Conservation (phyloP, 2,329 filamentous ascomycete species). For the Dactylellina haptotyla region DNA sequence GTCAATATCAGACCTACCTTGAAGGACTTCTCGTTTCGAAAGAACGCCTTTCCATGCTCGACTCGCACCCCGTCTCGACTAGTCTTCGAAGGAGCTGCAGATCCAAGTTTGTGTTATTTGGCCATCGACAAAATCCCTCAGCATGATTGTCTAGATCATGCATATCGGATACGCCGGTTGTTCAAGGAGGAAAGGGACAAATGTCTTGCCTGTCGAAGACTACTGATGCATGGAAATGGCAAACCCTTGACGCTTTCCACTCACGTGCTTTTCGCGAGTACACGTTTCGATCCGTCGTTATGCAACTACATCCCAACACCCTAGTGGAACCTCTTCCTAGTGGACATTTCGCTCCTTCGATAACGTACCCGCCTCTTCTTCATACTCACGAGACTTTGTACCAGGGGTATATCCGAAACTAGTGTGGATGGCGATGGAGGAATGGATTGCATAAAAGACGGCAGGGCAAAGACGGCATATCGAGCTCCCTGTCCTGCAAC, state of each 20-base stretch:
- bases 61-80: slow-evolving; percentile 41
- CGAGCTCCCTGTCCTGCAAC: slow-evolving; percentile 53
- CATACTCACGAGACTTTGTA: slow-evolving; percentile 53
- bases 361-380: slow-evolving; percentile 48
- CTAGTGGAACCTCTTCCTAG: slow-evolving; percentile 49
- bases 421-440: slow-evolving; percentile 50
- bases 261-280: slow-evolving; percentile 53
- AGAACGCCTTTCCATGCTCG: slow-evolving; percentile 46
- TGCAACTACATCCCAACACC: slow-evolving; percentile 47
- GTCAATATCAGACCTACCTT: slow-evolving; percentile 53
- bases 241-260: slow-evolving; percentile 53
- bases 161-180: slow-evolving; percentile 52
- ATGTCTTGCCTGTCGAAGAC: slow-evolving; percentile 33
- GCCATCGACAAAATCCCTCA: slow-evolving; percentile 53
- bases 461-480: slow-evolving; percentile 53
- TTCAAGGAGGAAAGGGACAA: slow-evolving; percentile 41
- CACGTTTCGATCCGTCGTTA: slow-evolving; percentile 50
- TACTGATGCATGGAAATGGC: slow-evolving; percentile 48
- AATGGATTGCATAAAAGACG: slow-evolving; percentile 52
- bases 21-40: slow-evolving; percentile 52
- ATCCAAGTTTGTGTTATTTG: slow-evolving; percentile 43
- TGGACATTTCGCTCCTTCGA: slow-evolving; percentile 50
- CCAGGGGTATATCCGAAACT: slow-evolving; percentile 54
- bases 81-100: slow-evolving; percentile 47
- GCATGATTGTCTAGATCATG: slow-evolving; percentile 52